Percentiles rank a stretch among this genome's conserved stretches.
phyloP scores from a whole-genome alignment of 2,329 filamentous ascomycete species.

The Chaetomium sp. region DNA sequence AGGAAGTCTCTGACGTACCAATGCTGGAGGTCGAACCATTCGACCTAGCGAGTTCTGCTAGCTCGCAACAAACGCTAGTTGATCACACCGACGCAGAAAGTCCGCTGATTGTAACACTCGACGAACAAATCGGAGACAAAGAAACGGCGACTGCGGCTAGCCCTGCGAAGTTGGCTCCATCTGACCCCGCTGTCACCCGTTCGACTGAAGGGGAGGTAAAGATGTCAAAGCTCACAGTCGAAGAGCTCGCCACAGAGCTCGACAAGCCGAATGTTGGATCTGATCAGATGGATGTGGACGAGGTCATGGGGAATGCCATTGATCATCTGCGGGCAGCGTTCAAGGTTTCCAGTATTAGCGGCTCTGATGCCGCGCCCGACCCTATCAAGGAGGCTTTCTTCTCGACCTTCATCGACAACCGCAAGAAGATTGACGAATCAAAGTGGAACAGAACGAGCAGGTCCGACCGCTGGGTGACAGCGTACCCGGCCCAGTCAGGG shows the following conservation, averaged over 20 bases:
- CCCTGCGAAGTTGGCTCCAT: slow-evolving; percentile 22
- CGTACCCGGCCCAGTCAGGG: slow-evolving; percentile 55
- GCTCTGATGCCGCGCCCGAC: slow-evolving; percentile 54
- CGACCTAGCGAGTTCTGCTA: slow-evolving; percentile 51
- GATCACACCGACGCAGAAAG: slow-evolving; percentile 46
- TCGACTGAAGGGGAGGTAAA: slow-evolving; percentile 10
- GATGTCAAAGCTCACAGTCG: slow-evolving; percentile 32
- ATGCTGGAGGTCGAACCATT: slow-evolving; percentile 37
- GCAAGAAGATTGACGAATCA: slow-evolving; percentile 53
- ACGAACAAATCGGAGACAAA: slow-evolving; percentile 33
- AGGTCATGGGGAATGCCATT: slow-evolving; percentile 91
- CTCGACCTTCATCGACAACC: slow-evolving; percentile 63
- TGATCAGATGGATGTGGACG: slow-evolving; percentile 91
- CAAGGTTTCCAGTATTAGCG: slow-evolving; percentile 59
- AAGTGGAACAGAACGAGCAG: slow-evolving; percentile 53
- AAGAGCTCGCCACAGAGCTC: slow-evolving; percentile 33
- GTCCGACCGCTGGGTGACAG: slow-evolving; percentile 64
- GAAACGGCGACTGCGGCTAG: slow-evolving; percentile 26
- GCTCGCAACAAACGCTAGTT: slow-evolving; percentile 56
- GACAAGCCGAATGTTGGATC: slow-evolving; percentile 42
- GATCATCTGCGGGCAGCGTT: slow-evolving; percentile 91
- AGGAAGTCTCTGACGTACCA: slow-evolving; percentile 33
- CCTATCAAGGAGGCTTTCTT: slow-evolving; percentile 72
- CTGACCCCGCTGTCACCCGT: background rate
- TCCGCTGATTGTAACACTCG: slow-evolving; percentile 40